Percentiles rank a stretch among this genome's conserved stretches.
These are phyloP conservation scores for Diaporthe sp. DNA, from an alignment of 2,329 filamentous ascomycete species.

Conservation along the genomic window DNA sequence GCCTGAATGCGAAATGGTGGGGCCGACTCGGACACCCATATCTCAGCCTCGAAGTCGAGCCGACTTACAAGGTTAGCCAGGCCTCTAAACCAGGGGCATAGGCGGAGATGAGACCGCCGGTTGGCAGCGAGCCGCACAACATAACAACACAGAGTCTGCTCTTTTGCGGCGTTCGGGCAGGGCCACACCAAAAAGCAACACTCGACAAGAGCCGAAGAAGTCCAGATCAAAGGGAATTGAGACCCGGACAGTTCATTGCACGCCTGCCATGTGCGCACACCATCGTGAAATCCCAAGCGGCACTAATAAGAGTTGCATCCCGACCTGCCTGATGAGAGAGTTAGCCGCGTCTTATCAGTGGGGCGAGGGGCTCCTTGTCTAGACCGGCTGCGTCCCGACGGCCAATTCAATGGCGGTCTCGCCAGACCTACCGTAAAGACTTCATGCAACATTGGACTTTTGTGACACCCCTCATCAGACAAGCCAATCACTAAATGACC, in stretches of 20 bases:
- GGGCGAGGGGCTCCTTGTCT: conserved; percentile 17
- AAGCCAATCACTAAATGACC: conserved; percentile 22
- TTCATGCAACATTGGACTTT: conserved; percentile 16
- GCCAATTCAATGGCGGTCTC: not conserved
- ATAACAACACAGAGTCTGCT: not conserved
- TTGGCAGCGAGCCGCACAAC: not conserved
- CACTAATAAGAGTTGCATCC: not conserved
- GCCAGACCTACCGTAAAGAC: not conserved
- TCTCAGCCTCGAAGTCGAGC: not conserved
- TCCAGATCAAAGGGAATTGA: not conserved
- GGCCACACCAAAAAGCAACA: not conserved
- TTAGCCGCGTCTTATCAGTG: conserved; percentile 19
- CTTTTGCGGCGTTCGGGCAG: not conserved
- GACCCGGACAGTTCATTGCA: not conserved
- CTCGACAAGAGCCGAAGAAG: not conserved
- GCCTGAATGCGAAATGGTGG: no score
- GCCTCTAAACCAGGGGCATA: not conserved
- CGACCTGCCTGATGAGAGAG: conserved; percentile 25
- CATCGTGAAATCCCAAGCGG: not conserved
- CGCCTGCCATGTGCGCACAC: not conserved
- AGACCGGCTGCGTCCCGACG: conserved; percentile 1
- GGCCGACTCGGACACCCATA: not conserved
- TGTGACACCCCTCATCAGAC: conserved; percentile 9
- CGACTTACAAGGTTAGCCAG: not conserved
- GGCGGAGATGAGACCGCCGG: not conserved